Percentiles rank a stretch among this genome's conserved stretches.
phyloP scores from a whole-genome alignment of 2,329 filamentous ascomycete species.

The Aureobasidium vineae region DNA sequence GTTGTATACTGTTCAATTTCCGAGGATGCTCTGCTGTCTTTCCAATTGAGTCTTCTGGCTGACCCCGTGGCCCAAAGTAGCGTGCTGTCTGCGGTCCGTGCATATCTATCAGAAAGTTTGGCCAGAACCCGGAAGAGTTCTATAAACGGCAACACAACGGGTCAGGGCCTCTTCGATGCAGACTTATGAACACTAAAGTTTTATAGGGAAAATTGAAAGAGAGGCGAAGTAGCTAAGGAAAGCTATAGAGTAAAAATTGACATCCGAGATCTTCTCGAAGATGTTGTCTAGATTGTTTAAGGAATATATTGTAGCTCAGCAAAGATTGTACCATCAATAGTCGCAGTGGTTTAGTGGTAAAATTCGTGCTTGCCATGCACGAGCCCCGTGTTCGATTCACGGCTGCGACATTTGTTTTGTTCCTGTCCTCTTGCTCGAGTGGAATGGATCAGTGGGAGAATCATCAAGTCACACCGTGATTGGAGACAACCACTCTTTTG shows the following conservation, averaged over 20 bases:
- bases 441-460: too few species aligned
- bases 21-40: not conserved
- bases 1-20: not conserved
- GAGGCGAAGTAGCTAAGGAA: not conserved
- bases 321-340: too few species aligned
- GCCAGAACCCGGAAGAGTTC: not conserved
- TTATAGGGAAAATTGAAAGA: not conserved
- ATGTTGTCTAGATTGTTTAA: too few species aligned
- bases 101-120: not conserved
- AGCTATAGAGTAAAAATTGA: not conserved
- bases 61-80: not conserved
- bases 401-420: slow-evolving; percentile 24
- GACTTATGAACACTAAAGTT: not conserved
- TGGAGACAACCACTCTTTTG: not conserved
- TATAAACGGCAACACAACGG: not conserved
- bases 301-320: too few species aligned
- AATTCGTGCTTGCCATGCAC: slow-evolving; percentile 26
- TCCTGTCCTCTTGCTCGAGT: not conserved
- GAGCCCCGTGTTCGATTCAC: slow-evolving; percentile 27
- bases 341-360: slow-evolving; percentile 27
- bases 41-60: not conserved
- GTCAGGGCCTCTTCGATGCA: not conserved
- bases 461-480: too few species aligned
- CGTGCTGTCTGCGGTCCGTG: not conserved
- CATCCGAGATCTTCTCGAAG: too few species aligned